Conservation (phyloP, 352 stramenopile species). For the Phytophthora idaei region DNA sequence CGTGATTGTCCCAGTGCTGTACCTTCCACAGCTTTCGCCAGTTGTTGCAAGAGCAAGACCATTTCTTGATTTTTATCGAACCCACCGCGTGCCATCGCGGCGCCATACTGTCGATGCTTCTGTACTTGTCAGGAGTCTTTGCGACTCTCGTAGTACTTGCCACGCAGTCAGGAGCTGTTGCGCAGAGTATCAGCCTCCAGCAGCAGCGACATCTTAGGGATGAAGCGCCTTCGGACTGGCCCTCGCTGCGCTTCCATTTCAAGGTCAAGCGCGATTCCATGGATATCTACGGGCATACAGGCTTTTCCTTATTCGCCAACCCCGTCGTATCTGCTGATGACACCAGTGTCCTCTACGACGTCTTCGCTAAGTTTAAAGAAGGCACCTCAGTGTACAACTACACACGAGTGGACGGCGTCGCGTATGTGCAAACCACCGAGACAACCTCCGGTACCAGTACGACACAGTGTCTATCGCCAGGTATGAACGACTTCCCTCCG, state of each 20-base stretch:
- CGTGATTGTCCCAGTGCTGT: background rate
- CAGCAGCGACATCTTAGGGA: background rate
- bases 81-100: background rate
- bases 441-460: background rate
- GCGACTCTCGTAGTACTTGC: constrained; percentile 3
- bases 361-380: constrained; percentile 17
- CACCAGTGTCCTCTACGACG: constrained; percentile 30
- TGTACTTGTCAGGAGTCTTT: background rate
- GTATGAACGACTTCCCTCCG: constrained; percentile 22
- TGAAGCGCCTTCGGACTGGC: constrained; percentile 9
- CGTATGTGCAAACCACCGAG: constrained; percentile 23
- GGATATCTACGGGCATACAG: constrained; percentile 28
- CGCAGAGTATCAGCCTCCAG: background rate
- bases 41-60: background rate
- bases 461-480: constrained; percentile 21
- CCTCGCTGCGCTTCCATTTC: constrained; percentile 35
- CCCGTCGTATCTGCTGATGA: constrained; percentile 14
- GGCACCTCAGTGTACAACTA: constrained; percentile 30
- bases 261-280: constrained; percentile 37
- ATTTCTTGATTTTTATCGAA: background rate
- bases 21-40: background rate
- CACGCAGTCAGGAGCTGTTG: background rate
- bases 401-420: constrained; percentile 27
- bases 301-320: constrained; percentile 35
- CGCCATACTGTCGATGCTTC: constrained; percentile 1